Percentiles rank a stretch among this genome's conserved stretches.
Conservation (phyloP, 257 asterid genomes). For the Solanum appendiculatum region DNA sequence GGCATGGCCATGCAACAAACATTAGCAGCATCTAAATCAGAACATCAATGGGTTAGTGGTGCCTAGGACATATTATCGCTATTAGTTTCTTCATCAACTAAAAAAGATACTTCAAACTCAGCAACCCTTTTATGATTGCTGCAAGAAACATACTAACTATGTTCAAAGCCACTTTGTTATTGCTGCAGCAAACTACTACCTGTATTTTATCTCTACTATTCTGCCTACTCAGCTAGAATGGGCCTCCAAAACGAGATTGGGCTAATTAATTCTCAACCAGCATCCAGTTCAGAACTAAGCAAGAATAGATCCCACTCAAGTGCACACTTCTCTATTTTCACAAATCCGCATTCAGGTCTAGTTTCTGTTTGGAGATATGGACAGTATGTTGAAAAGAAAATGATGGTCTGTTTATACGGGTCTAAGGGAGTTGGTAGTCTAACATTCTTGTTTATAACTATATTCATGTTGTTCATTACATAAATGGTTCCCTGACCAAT, state of each 20-base stretch:
- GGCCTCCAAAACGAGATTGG: not conserved
- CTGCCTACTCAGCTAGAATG: not conserved
- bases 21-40: not conserved
- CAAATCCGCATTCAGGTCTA: not conserved
- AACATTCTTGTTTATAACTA: not conserved
- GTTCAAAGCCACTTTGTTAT: not conserved
- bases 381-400: not conserved
- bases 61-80: not conserved
- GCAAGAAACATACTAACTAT: not conserved
- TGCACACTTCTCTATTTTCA: not conserved
- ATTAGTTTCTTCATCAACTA: not conserved
- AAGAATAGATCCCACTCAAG: not conserved
- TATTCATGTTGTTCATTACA: not conserved
- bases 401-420: not conserved
- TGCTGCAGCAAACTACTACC: not conserved
- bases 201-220: not conserved
- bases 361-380: not conserved
- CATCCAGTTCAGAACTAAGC: not conserved
- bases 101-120: not conserved
- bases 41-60: not conserved
- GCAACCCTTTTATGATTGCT: not conserved
- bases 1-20: not conserved
- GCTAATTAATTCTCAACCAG: not conserved
- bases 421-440: not conserved
- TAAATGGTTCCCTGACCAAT: not conserved